Evolutionary conservation across 371 early-diverging fungal genomes (phyloP), one percentile per base, ranked within the genome.

Genomic region (Mucor mucedo): DNA sequence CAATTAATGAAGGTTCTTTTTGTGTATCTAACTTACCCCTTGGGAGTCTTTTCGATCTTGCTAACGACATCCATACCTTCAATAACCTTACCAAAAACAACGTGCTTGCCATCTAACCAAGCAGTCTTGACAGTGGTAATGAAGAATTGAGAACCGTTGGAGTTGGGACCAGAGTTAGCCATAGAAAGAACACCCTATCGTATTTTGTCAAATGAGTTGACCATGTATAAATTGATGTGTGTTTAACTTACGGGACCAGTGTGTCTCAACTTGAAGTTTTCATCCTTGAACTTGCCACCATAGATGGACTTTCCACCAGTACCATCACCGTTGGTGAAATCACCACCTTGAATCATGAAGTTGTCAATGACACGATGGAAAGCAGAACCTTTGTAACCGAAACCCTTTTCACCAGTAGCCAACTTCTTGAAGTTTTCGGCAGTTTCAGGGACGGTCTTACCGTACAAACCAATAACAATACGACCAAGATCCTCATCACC

Each of bases 81-180:
- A 32, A 92, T 27, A 28, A 97, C 94, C 67, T 85, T 75, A 45
- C 96, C 96, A 81, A 97, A 95, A 30, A 96, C 96, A 58, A 95
- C 96, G 61, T 97, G 96, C 57, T 86, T 87, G 52, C 88, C 89
- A 78, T 95, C 91, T 59, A 95, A 80, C 90, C 93, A 93, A 10
- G 81, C 50, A 7, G 94, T 92, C 66, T 76, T 74, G 60, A 86
- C 87, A 48, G 94, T 91, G 29, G 95, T 95, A 70, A 98, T 94
- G 75, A 96, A 98, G 85, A 99, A 98, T 86, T 99, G 99, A 58
- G 96, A 95, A 28, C 99, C 99, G 74, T 99, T 99, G 52, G 99
- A 96, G 74, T 98, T 79, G 64, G 83, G 76, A 50, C 97, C 98
- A 60, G 93, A 83, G 72, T 98, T 98, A 59, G 98, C 98, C 98